A percentile compares a stretch with the other conserved stretches of the same genome.
Evolutionary conservation across 495 filamentous ascomycete genomes (phyloP).

Genomic region (Penicillium mononematosum): DNA sequence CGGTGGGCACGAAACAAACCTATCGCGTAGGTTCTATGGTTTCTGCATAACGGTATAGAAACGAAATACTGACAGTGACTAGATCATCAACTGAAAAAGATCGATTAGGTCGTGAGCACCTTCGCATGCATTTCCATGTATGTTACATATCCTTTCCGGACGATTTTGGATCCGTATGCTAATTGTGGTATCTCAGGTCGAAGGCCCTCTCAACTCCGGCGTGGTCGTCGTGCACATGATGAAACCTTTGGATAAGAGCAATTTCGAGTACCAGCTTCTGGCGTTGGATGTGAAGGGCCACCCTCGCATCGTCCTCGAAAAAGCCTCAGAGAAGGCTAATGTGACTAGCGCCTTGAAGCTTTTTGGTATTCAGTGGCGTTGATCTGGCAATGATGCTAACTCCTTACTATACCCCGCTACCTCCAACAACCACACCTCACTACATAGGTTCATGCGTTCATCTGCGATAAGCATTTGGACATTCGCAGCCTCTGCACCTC

Average conservation of each 20-base stretch:
- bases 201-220: constrained; percentile 75
- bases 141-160: background rate
- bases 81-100: constrained; percentile 70
- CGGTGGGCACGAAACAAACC: constrained; percentile 83
- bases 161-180: background rate
- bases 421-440: background rate
- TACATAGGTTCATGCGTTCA: background rate
- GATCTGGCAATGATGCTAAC: constrained; percentile 14
- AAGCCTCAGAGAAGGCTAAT: constrained; percentile 40
- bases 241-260: constrained; percentile 57
- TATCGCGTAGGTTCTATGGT: constrained; percentile 62
- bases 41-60: background rate
- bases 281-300: constrained; percentile 71
- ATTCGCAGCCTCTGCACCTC: background rate
- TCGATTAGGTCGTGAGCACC: constrained; percentile 71
- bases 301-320: constrained; percentile 50
- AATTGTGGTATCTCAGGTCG: constrained; percentile 56
- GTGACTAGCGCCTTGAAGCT: constrained; percentile 46
- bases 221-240: constrained; percentile 75
- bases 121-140: constrained; percentile 88
- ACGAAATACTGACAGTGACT: constrained; percentile 1
- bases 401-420: constrained; percentile 10
- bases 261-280: constrained; percentile 80
- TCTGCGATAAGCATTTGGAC: background rate
- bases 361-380: constrained; percentile 55